Conservation (phyloP, 2,329 filamentous ascomycete species). For the Aspergillus piperis region DNA sequence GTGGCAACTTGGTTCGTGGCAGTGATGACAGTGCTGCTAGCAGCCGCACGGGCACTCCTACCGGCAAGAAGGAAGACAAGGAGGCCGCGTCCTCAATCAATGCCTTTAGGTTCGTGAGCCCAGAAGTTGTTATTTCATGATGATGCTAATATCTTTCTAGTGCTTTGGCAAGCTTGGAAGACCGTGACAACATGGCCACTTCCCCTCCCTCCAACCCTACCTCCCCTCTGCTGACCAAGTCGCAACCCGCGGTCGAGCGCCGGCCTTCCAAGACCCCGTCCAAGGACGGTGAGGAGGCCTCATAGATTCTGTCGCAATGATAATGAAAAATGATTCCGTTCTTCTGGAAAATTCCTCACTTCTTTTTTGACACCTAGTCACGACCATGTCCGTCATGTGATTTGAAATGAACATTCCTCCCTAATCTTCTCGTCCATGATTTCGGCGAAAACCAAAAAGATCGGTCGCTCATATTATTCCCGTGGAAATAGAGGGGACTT, state of each 20-base stretch:
- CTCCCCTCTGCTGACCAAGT: conserved; percentile 50
- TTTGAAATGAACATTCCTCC: conserved; percentile 23
- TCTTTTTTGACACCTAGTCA: conserved; percentile 19
- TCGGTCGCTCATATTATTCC: conserved; percentile 19
- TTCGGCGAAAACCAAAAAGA: conserved; percentile 13
- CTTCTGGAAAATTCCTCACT: conserved; percentile 37
- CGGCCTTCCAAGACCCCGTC: conserved; percentile 47
- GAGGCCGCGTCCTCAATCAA: conserved; percentile 73
- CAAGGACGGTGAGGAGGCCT: conserved; percentile 43
- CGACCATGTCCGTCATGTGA: conserved; percentile 18
- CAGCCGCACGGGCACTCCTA: conserved; percentile 86
- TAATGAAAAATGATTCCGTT: conserved; percentile 39
- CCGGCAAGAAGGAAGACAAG: conserved; percentile 65
- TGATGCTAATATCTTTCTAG: conserved; percentile 31
- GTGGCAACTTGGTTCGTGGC: conserved; percentile 69
- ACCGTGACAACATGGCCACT: conserved; percentile 47
- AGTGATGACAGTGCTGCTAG: conserved; percentile 84
- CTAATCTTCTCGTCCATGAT: conserved; percentile 29
- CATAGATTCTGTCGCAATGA: conserved; percentile 44
- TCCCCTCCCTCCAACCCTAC: conserved; percentile 52
- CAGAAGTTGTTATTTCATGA: background rate
- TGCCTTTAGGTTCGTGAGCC: conserved; percentile 78
- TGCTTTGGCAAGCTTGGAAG: conserved; percentile 51
- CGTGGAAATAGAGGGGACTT: conserved; percentile 17
- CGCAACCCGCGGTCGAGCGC: conserved; percentile 47